Base-by-base conservation (phyloP, 768 basidiomycete genomes). In the Boletus rubroflammeus region DNA sequence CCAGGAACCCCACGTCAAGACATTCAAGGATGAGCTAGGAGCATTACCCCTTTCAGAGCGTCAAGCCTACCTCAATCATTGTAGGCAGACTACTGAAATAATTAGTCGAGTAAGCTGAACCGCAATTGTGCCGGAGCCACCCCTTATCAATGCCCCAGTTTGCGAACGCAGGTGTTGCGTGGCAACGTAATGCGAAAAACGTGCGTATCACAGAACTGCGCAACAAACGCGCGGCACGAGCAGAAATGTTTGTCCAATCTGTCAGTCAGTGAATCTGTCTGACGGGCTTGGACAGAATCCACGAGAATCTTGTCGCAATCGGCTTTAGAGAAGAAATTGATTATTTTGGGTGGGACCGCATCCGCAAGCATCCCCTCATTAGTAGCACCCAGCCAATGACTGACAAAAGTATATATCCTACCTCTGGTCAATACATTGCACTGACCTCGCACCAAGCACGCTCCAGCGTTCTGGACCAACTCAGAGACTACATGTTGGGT, bases 341-440 rank as follows among this genome's bases (percentile, higher is more conserved):
- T 39, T 38, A 61, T 58, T 66, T 70, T 53, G 64, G 64, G 23
- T 72, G 68, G 68, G 64, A 67, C 23, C 71, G 66, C 23, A 62
- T 69, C 17, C 58, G 66, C 56, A 64, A 55, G 35, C 70, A 70
- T 50, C 52, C 64, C 14, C 49, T 68, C 31, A 69, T 72, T 40
- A 66, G 55, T 40, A 62, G 28, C 42, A 59, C 67, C 5, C 70
- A 61, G 25, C 25, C 50, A 40, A 39, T 68, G 19, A 62, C 70
- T 25, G 57, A 57, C 23, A 40, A 59, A 59, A 54, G 68, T 68
- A 51, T 45, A 31, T 43, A 32, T 38, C 15, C 21, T 41, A 19
- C 28, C 25, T 45, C 32, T 34, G 17, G 15, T 28, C 13, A 34
- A 28, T 36, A 26, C 28, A 6, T 25, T 14, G 7, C 17, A 9